Conservation (phyloP, 768 basidiomycete genomes). For the Imleria badia region DNA sequence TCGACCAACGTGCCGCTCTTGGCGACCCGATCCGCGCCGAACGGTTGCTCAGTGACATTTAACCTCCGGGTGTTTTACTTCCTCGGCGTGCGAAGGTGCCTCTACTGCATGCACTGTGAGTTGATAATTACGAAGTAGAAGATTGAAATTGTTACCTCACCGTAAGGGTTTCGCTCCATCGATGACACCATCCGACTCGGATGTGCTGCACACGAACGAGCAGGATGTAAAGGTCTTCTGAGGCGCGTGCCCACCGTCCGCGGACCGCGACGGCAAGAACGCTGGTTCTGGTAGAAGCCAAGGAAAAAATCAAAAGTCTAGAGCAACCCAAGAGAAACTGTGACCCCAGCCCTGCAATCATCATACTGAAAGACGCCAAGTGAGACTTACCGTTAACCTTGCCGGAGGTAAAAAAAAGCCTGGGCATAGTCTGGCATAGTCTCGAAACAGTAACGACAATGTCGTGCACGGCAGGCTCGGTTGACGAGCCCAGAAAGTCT, state of each 20-base stretch:
- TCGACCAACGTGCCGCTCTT: conserved; percentile 12
- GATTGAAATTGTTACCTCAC: conserved; percentile 12
- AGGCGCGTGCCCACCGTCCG: neutral
- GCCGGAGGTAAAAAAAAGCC: neutral
- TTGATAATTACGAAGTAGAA: neutral
- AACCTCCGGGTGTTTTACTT: neutral
- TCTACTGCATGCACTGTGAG: neutral
- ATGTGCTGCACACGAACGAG: neutral
- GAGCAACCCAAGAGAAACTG: neutral
- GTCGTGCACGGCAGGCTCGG: neutral
- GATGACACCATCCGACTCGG: neutral
- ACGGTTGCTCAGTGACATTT: neutral
- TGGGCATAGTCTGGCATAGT: neutral
- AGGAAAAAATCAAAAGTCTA: conserved; percentile 7
- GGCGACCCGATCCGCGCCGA: conserved; percentile 16
- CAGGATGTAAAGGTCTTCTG: neutral
- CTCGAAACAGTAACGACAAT: conserved; percentile 3
- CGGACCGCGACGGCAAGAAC: conserved; percentile 1
- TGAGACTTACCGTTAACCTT: neutral
- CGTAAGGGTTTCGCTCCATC: neutral
- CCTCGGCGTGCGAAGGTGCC: neutral
- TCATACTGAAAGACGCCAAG: neutral
- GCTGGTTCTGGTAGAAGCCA: conserved; percentile 3
- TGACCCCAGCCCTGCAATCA: neutral
- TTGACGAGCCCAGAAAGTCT: neutral